Evolutionary conservation across 257 asterid species (phyloP), one percentile per base, ranked within the genome.

Genomic region (Henckelia pumila): DNA sequence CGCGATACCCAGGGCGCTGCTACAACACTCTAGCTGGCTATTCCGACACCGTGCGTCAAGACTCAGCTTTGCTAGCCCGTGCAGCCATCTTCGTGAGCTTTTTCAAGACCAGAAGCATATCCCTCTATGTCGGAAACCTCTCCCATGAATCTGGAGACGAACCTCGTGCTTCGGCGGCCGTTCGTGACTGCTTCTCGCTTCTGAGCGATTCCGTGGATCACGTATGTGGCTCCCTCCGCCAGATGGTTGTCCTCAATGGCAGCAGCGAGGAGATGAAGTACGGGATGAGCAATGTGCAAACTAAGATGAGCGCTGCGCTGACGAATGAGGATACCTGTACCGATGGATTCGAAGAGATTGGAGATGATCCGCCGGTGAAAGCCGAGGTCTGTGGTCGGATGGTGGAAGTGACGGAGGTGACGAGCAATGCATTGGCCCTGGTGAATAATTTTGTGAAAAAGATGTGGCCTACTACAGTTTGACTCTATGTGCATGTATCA

Each of bases 231-330:
- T 83, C 85, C 2, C 74, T 83, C 53, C 56, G 28, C 11, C 81
- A 77, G 67, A 80, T 83, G 81, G 71, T 77, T 7, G 72, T n/a
- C 14, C 79, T 82, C 14, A 44, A 26, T 0, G 74, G 67, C 59
- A 20, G 74, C 6, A 49, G 75, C 8, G 75, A 61, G 74, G 58
- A 80, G 23, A 53, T 75, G 40, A 66, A 66, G 78, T 77, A 72
- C 24, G 78, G 75, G 52, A 30, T 82, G 72, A 77, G 78, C 37
- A 75, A 82, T 20, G 76, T 83, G 2, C 79, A 72, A 74, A 82
- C 85, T 22, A 79, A 85, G 85, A 75, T 77, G 79, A 83, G 85
- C 33, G 83, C 85, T 0, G 83, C 85, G 9, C 63, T 79, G 73
- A 77, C 78, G 1, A 70, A 77, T 10, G 85, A 77, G 64, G 30